phyloP scores from a whole-genome alignment of 768 basidiomycete genomes.

The Phlebiopsis gigantea region DNA sequence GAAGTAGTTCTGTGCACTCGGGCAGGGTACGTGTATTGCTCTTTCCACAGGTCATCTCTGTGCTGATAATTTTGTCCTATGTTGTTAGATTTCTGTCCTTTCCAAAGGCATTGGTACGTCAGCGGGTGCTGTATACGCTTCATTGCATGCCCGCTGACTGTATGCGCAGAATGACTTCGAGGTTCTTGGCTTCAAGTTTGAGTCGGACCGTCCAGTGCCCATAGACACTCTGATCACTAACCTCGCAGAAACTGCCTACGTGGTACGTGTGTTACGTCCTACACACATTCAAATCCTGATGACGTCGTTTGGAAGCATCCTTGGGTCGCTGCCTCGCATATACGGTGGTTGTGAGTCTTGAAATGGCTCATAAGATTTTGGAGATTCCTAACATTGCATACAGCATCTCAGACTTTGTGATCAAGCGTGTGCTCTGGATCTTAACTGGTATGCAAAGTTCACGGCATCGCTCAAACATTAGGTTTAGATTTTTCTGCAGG shows the following conservation, averaged over 20 bases:
- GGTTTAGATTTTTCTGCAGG: background rate
- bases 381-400: background rate
- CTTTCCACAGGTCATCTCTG: no score
- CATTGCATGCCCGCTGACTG: constrained; percentile 24
- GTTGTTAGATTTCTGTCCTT: background rate
- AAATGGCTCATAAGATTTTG: background rate
- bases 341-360: constrained; percentile 52
- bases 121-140: background rate
- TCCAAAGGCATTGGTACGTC: background rate
- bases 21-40: background rate
- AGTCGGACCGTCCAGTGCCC: constrained; percentile 34
- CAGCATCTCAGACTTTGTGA: constrained; percentile 49
- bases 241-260: constrained; percentile 48
- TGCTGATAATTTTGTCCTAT: background rate
- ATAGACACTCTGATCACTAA: constrained; percentile 53
- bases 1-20: constrained; percentile 43
- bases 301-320: constrained; percentile 47
- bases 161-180: constrained; percentile 44
- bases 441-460: constrained; percentile 38
- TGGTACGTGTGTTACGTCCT: no score
- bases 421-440: constrained; percentile 57
- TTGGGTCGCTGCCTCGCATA: constrained; percentile 49
- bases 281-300: background rate
- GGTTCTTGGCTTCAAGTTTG: constrained; percentile 43
- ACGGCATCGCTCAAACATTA: background rate